phyloP scores from a whole-genome alignment of 306 rosid genomes.

The Geum urbanum region DNA sequence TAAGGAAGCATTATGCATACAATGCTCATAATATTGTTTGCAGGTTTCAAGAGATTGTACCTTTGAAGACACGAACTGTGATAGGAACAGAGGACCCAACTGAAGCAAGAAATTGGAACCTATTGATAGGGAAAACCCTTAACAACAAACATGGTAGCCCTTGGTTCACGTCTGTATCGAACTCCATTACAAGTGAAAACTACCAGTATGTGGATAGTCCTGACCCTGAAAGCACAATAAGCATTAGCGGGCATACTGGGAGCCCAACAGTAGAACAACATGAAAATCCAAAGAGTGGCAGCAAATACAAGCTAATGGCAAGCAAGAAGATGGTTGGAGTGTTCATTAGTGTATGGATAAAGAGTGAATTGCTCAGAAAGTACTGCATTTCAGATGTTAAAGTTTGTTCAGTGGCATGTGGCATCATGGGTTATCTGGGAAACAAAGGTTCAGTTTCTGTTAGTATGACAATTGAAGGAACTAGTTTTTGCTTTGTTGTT shows the following conservation, averaged over 20 bases:
- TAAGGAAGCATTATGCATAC: not conserved
- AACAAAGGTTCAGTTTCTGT: constrained; percentile 90
- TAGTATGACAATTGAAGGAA: constrained; percentile 86
- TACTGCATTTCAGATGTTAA: constrained; percentile 61
- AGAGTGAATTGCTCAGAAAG: constrained; percentile 47
- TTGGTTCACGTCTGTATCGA: constrained; percentile 49
- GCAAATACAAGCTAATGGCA: constrained; percentile 53
- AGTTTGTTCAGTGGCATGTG: constrained; percentile 86
- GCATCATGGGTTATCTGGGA: constrained; percentile 94
- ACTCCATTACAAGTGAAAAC: constrained; percentile 34
- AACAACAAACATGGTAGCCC: constrained; percentile 47
- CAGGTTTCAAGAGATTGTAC: constrained; percentile 94
- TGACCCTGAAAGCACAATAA: constrained; percentile 21
- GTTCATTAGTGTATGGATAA: constrained; percentile 81
- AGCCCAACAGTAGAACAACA: constrained; percentile 21
- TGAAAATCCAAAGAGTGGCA: constrained; percentile 20
- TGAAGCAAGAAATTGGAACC: constrained; percentile 79
- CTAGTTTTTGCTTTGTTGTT: constrained; percentile 78
- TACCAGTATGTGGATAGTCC: constrained; percentile 19
- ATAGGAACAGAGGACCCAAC: constrained; percentile 76
- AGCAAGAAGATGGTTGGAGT: constrained; percentile 98
- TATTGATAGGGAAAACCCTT: constrained; percentile 61
- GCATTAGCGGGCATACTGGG: constrained; percentile 9
- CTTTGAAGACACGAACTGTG: constrained; percentile 67
- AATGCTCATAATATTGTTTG: not conserved